Percentiles rank a stretch among this genome's conserved stretches.
Conservation (phyloP, 2,329 filamentous ascomycete genomes). For the Blastomyces parvus region DNA sequence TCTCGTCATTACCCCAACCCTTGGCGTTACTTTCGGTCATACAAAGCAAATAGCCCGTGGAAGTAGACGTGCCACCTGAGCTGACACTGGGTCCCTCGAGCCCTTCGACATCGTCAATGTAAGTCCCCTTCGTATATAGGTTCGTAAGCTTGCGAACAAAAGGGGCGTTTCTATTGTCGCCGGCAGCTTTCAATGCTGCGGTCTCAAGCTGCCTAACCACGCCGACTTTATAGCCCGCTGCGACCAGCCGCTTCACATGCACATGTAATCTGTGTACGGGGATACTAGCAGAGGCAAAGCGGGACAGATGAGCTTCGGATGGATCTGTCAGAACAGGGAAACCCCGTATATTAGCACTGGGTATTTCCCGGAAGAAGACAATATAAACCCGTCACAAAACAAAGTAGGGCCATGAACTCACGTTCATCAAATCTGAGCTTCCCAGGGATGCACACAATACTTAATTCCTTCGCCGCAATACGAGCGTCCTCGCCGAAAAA, state of each 20-base stretch:
- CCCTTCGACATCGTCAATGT: conserved; percentile 85
- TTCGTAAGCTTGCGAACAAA: conserved; percentile 92
- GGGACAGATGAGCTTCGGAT: conserved; percentile 83
- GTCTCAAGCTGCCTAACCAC: conserved; percentile 93
- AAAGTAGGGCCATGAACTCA: conserved; percentile 31
- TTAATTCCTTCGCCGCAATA: conserved; percentile 76
- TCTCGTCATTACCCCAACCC: conserved; percentile 78
- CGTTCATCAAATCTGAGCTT: conserved; percentile 90
- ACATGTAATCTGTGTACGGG: conserved; percentile 85
- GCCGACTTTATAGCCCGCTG: conserved; percentile 90
- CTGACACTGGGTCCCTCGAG: conserved; percentile 60
- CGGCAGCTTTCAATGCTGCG: conserved; percentile 86
- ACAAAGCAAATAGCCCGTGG: conserved; percentile 82
- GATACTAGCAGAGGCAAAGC: conserved; percentile 92
- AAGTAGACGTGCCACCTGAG: conserved; percentile 47
- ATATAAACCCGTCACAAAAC: not conserved
- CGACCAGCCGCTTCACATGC: conserved; percentile 84
- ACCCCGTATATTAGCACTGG: conserved; percentile 13
- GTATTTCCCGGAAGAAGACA: conserved; percentile 11
- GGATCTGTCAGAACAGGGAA: conserved; percentile 44
- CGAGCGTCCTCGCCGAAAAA: conserved; percentile 96
- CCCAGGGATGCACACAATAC: conserved; percentile 93
- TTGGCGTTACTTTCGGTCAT: conserved; percentile 78
- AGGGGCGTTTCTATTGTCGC: conserved; percentile 85
- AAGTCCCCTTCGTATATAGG: conserved; percentile 95